Evolutionary conservation across 2,329 filamentous ascomycete genomes (phyloP), one percentile per base, ranked within the genome.

Genomic region (Leptographium galeiforme): DNA sequence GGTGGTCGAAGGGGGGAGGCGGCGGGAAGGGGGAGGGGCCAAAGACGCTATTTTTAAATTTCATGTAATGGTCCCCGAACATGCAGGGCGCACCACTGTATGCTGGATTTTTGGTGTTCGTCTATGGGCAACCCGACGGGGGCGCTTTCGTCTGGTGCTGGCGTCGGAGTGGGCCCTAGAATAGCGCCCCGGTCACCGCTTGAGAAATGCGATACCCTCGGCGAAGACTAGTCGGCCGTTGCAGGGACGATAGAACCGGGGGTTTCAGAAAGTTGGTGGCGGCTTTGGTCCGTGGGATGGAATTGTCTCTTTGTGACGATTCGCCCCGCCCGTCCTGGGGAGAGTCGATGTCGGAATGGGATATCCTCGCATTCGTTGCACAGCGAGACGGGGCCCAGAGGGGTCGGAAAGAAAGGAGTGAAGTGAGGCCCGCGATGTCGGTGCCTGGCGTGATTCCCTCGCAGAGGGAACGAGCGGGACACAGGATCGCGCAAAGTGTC

Each of bases 171-270:
- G 53, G 56, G 41, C 53, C 56, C 49, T 55, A 32, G 52, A 50
- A 50, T 57, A 52, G 56, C 56, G 56, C 34, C 51, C 46, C 47
- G 41, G 53, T 52, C 56, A 55, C 53, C 49, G 51, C 53, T 50
- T 57, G 46, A 48, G 53, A 18, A 41, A 41, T 49, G n/a, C 47
- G 47, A 40, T 50, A 25, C 16, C n/a, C 19, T 50, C 38, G 30
- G 33, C 30, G 18, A 34, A 44, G 30, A 30, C 40, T 45, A 25
- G 49, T 44, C 25, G 18, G 48, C 36, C 36, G 48, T 50, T 50
- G 48, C 12, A 38, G 47, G 47, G 34, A 25, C 7, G 36, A 8
- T 14, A 8, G n/a, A 14, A 7, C 38, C 2, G 38, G 34, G 13
- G 18, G 25, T 39, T 7, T 33, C 33, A 18, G 33, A 11, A n/a